phyloP scores from a whole-genome alignment of 257 asterid genomes.

The Ehretia macrophylla region DNA sequence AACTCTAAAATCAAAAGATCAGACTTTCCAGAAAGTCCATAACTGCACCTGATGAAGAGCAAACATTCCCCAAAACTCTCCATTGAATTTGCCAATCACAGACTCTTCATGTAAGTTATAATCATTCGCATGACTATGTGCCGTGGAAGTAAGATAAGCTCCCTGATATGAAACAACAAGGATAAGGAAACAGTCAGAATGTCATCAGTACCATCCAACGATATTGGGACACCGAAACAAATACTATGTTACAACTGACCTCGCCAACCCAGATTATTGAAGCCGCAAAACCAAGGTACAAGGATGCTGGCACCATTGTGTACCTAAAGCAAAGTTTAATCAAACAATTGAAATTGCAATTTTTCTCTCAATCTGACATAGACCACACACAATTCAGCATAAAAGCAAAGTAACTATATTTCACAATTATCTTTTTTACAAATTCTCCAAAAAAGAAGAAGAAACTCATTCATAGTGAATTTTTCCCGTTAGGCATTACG shows the following conservation, averaged over 20 bases:
- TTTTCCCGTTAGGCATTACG: no score
- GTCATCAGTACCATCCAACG: neutral
- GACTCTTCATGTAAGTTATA: slow-evolving; percentile 57
- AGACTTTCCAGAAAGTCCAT: neutral
- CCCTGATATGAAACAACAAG: slow-evolving; percentile 43
- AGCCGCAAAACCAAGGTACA: slow-evolving; percentile 89
- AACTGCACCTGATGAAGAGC: slow-evolving; percentile 78
- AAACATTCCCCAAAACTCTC: slow-evolving; percentile 82
- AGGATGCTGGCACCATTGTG: slow-evolving; percentile 87
- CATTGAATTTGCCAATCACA: slow-evolving; percentile 78
- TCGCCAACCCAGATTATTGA: slow-evolving; percentile 91
- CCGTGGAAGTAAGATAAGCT: slow-evolving; percentile 81
- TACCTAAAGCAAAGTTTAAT: slow-evolving; percentile 46
- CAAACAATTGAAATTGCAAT: neutral
- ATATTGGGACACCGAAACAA: neutral
- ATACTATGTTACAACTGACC: slow-evolving; percentile 41
- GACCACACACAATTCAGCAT: neutral
- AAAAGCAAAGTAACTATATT: neutral
- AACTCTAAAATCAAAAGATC: slow-evolving; percentile 6
- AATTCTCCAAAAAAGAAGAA: no score
- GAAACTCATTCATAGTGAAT: no score
- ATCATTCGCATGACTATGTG: slow-evolving; percentile 63
- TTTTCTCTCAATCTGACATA: neutral
- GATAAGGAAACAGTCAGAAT: neutral
- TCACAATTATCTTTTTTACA: neutral